Evolutionary conservation across 2,329 filamentous ascomycete species (phyloP), one percentile per base, ranked within the genome.

Genomic region (Calonectria henricotiae): DNA sequence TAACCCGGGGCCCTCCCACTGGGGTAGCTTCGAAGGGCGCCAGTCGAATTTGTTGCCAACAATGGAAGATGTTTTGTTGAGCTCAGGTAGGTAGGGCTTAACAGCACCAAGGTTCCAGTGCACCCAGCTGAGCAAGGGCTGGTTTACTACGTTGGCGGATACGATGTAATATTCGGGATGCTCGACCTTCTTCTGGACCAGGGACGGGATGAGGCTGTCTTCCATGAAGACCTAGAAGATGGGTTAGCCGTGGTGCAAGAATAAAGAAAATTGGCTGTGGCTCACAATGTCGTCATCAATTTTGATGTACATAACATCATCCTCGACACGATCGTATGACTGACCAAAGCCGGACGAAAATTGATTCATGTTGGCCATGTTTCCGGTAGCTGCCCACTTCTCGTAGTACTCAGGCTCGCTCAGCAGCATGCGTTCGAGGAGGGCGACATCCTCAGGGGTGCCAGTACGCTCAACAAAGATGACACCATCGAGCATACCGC

Each of bases 71-170:
- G 68, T 71, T 15, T 74, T 71, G 41, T 75, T 75, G 15, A 80
- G 71, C 60, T 89, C 88, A 4, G 88, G 87, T 23, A 89, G 82
- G 76, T 89, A 90, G 3, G 88, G 85, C 61, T 86, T 82, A 23
- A 89, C 83, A 20, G 85, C 85, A 5, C 86, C 86, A 9, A 87
- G 81, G 67, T 88, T 88, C 75, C 85, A 86, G 73, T 90, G 89
- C 20, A 90, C 81, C 80, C 86, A 85, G 60, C 84, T 84, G 37
- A 89, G 85, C 12, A 87, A 82, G 15, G 87, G 88, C 60, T 88
- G 86, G 70, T 90, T 90, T 72, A 90, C 81, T 25, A 90, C 82
- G 71, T 90, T 89, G 61, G 87, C 87, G 2, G 87, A 88, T 15
- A 90, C 85, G 54, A 86, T 80, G 71, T 85, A 85, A 30, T 84